These are phyloP conservation scores for Fraxinus sp. DNA, from an alignment of 305 asterid genomes.

Conservation along the genomic window DNA sequence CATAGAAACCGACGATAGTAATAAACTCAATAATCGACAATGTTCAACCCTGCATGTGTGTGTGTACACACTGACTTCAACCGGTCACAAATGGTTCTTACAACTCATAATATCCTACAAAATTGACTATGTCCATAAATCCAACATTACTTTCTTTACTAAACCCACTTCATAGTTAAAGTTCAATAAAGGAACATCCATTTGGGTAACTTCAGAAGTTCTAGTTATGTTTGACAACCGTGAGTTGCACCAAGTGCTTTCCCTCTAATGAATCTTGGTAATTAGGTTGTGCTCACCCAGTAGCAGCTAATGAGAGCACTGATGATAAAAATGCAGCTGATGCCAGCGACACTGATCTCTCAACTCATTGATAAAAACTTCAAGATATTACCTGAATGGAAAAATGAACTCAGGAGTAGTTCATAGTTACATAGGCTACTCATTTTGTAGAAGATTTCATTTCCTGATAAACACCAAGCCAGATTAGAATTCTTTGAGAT, in stretches of 20 bases:
- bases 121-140: neutral
- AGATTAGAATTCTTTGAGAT: neutral
- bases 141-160: neutral
- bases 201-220: neutral
- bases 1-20: neutral
- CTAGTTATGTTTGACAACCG: neutral
- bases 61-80: neutral
- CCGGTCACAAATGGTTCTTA: neutral
- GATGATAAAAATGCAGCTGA: neutral
- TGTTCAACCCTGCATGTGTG: neutral
- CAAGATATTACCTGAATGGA: neutral
- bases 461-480: neutral
- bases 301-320: neutral
- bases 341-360: neutral
- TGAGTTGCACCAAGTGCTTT: neutral
- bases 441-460: neutral
- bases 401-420: neutral
- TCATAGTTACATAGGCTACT: neutral
- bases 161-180: neutral
- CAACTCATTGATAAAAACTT: neutral
- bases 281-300: neutral
- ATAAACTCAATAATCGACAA: neutral
- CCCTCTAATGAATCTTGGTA: neutral
- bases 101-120: neutral
- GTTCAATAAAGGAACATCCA: neutral